Evolutionary conservation across 2,329 filamentous ascomycete species (phyloP).

Genomic region (Claviceps monticola): DNA sequence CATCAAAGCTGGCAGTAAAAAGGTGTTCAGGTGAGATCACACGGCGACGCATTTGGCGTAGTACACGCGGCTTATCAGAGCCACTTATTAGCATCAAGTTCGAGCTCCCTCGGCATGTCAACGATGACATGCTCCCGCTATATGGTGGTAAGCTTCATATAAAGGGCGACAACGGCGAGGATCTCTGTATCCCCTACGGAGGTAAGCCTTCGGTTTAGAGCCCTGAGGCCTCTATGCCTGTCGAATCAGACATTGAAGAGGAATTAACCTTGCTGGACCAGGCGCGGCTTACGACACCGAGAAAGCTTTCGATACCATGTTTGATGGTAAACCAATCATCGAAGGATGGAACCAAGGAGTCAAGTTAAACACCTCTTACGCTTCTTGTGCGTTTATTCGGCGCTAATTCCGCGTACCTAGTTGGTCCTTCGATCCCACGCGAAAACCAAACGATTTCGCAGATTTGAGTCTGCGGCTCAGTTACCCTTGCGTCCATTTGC

Average conservation of each 20-base stretch:
- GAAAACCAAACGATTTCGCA: slow-evolving; percentile 16
- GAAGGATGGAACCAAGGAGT: slow-evolving; percentile 8
- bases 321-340: slow-evolving; percentile 14
- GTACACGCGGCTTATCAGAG: neutral
- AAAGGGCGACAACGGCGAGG: slow-evolving; percentile 24
- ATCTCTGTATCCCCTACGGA: slow-evolving; percentile 28
- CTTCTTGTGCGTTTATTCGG: neutral
- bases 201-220: slow-evolving; percentile 10
- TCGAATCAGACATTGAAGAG: neutral
- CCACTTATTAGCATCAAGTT: slow-evolving; percentile 17
- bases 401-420: slow-evolving; percentile 8
- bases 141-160: slow-evolving; percentile 32
- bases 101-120: slow-evolving; percentile 13
- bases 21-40: slow-evolving; percentile 13
- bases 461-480: slow-evolving; percentile 16
- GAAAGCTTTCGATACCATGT: slow-evolving; percentile 25
- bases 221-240: neutral
- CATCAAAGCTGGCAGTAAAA: slow-evolving; percentile 17
- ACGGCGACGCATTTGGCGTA: neutral
- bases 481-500: slow-evolving; percentile 21
- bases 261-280: slow-evolving; percentile 2
- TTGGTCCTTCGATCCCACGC: slow-evolving; percentile 20
- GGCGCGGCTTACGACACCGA: slow-evolving; percentile 24
- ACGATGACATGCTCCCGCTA: slow-evolving; percentile 24
- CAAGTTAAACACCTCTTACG: neutral